Conservation (phyloP, 2,329 filamentous ascomycete species). For the Massarina eburnea region DNA sequence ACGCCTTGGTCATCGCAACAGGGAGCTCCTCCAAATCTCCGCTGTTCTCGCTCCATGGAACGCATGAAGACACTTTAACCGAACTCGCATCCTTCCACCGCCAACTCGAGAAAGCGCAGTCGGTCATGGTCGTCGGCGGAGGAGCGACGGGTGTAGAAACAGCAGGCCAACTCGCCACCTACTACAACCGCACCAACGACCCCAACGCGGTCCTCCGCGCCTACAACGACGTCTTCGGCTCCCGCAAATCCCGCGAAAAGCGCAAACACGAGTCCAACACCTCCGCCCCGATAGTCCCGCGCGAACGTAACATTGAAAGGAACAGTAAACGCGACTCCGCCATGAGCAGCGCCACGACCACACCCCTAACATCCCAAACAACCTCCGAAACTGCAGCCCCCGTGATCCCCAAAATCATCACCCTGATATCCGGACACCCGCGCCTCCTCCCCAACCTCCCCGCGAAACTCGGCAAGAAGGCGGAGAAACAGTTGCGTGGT, state of each 20-base stretch:
- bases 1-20: conserved; percentile 40
- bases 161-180: conserved; percentile 38
- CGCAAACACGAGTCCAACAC: neutral
- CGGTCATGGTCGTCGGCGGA: conserved; percentile 37
- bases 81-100: conserved; percentile 33
- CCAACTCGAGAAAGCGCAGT: conserved; percentile 25
- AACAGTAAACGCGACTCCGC: conserved; percentile 3
- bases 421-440: conserved; percentile 32
- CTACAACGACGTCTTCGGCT: conserved; percentile 1
- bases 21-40: conserved; percentile 34
- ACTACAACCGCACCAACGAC: conserved; percentile 25
- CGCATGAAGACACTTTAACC: conserved; percentile 33
- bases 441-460: conserved; percentile 31
- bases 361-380: no score
- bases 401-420: conserved; percentile 29
- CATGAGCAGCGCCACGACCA: no score
- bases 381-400: no score
- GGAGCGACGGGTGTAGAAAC: conserved; percentile 39
- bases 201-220: neutral
- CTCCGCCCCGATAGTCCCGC: neutral
- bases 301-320: neutral
- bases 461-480: conserved; percentile 18
- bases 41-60: conserved; percentile 37
- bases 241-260: neutral
- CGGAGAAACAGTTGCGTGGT: conserved; percentile 28